Percentiles rank a stretch among this genome's conserved stretches.
These are phyloP conservation scores for Ulmus americana DNA, from an alignment of 331 rosid genomes.

Conservation along the genomic window DNA sequence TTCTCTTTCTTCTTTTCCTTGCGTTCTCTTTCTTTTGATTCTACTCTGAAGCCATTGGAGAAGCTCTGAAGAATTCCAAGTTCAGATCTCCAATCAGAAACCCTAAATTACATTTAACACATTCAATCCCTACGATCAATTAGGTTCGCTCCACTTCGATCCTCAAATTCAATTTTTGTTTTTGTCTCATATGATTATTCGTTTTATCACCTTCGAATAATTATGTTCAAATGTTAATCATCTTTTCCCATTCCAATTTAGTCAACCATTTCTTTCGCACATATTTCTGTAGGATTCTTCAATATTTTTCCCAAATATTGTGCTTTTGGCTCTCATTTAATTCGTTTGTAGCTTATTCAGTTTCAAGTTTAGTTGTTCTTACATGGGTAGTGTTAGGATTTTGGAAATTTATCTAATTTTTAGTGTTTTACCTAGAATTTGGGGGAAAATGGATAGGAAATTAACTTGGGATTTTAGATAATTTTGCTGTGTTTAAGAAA, in stretches of 20 bases:
- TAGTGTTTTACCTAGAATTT: conserved; percentile 6
- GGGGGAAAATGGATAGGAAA: background rate
- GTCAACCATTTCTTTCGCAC: background rate
- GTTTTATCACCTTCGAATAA: background rate
- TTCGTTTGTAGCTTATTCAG: conserved; percentile 16
- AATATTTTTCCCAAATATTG: background rate
- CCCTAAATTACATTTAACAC: conserved; percentile 28
- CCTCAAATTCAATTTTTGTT: background rate
- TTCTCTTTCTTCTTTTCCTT: conserved; percentile 19
- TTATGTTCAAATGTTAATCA: conserved; percentile 6
- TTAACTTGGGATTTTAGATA: conserved; percentile 10
- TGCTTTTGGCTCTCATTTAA: background rate
- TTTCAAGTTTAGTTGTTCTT: background rate
- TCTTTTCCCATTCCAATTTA: background rate
- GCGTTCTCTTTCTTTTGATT: conserved; percentile 24
- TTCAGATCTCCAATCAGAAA: conserved; percentile 56
- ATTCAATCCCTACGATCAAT: conserved; percentile 27
- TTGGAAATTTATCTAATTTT: background rate
- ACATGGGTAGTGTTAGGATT: background rate
- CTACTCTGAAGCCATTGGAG: conserved; percentile 47
- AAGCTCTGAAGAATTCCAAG: conserved; percentile 32
- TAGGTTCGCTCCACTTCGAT: conserved; percentile 33
- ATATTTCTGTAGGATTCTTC: background rate
- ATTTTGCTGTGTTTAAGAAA: background rate
- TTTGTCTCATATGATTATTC: background rate